Base-by-base conservation (phyloP, 345 rosid species). In the Anastatica hierochuntica region DNA sequence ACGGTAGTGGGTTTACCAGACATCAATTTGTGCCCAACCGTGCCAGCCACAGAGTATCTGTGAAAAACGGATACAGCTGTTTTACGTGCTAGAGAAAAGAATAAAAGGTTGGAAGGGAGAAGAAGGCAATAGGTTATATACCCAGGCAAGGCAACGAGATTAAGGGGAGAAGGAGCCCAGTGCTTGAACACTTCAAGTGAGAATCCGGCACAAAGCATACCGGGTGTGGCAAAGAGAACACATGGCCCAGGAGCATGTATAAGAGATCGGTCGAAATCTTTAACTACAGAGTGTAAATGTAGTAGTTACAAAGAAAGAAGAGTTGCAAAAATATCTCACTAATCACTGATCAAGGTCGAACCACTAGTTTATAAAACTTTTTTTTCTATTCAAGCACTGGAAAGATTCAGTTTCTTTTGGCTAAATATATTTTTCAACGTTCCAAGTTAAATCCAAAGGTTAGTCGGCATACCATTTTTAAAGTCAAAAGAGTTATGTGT, bases 211-310 rank as follows among this genome's bases (percentile, higher is more conserved):
- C 79, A 79, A 45, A 92, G 76, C 98, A 92, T 92, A 43, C 98
- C 97, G 23, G 97, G 98, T 59, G 98, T 88, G 31, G 98, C 97
- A 71, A 92, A 92, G 43, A 92, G 97, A 71, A 92, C 90, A 60
- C 98, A 92, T 58, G 98, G 97, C 26, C 98, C 97, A 42, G 97
- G 86, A 63, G 80, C 76, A 75, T 81, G 73, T 41, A 92, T 71
- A 58, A 81, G 55, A 33, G 97, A 83, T n/a, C 97, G 88, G 43
- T 92, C 83, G 35, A 88, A 92, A 40, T 71, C 71, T 58, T 56
- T 48, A 76, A 85, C 96, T 90, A 75, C 78, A 80, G 7, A 56
- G 16, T 53, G 30, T 29, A 7, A 43, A 51, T 21, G 43, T 27
- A 15, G 10, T 36, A 14, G 54, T 66, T 58, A 58, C 10, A 35